Evolutionary conservation across 805 yeast species (phyloP).

Genomic region (Yamadazyma phyllophila): DNA sequence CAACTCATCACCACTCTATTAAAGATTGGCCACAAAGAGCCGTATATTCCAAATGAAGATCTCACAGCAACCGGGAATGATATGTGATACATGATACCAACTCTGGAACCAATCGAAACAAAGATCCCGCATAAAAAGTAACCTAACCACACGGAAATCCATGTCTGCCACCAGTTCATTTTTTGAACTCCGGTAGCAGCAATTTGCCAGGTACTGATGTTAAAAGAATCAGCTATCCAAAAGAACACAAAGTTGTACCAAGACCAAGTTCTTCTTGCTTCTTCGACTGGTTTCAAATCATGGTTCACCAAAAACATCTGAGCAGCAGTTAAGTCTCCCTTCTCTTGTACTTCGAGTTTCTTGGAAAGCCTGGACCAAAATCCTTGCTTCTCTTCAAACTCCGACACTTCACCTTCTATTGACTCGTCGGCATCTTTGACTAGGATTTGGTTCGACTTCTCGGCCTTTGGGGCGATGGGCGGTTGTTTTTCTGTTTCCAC

Average conservation of each 20-base stretch:
- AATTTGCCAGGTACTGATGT: conserved; percentile 87
- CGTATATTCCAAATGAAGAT: conserved; percentile 83
- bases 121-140: conserved; percentile 68
- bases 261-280: conserved; percentile 73
- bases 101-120: conserved; percentile 68
- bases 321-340: conserved; percentile 45
- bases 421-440: conserved; percentile 10
- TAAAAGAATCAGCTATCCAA: conserved; percentile 90
- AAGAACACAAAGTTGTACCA: conserved; percentile 79
- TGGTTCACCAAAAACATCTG: conserved; percentile 70
- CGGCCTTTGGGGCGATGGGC: background rate
- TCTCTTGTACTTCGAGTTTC: conserved; percentile 31
- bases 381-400: conserved; percentile 10
- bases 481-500: conserved; percentile 1
- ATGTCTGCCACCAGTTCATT: conserved; percentile 86
- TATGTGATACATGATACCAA: conserved; percentile 78
- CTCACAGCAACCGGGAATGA: conserved; percentile 83
- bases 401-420: conserved; percentile 12
- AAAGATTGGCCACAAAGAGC: conserved; percentile 83
- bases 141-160: conserved; percentile 89
- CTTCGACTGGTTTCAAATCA: conserved; percentile 80
- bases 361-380: conserved; percentile 13
- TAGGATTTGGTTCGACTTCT: background rate
- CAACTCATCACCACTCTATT: conserved; percentile 86
- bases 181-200: conserved; percentile 77